Conservation (phyloP, 140 eudicot species). For the Senecio squalidus region DNA sequence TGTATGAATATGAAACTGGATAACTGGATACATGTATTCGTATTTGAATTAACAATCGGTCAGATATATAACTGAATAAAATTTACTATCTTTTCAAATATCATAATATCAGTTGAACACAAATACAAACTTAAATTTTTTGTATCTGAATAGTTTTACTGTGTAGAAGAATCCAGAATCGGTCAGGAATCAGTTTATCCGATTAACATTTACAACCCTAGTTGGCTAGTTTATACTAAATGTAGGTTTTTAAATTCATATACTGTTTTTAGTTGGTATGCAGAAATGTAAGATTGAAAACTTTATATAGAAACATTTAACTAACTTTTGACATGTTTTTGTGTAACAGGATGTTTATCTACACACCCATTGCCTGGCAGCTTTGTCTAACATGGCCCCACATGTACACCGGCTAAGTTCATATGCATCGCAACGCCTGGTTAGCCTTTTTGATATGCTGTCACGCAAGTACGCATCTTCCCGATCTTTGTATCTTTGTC, state of each 20-base stretch:
- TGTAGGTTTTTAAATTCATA: too few species aligned
- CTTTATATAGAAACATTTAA: constrained; percentile 3
- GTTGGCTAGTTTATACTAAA: neutral
- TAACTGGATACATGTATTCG: neutral
- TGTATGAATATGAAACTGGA: neutral
- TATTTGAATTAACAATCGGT: neutral
- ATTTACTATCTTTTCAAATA: neutral
- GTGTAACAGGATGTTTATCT: constrained; percentile 90
- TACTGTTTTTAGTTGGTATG: too few species aligned
- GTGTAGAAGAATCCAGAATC: neutral
- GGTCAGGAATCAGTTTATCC: neutral
- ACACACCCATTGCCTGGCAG: constrained; percentile 95
- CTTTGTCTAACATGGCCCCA: constrained; percentile 97
- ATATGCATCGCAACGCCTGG: constrained; percentile 89
- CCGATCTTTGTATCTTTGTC: constrained; percentile 1
- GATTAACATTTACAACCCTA: neutral
- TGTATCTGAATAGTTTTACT: neutral
- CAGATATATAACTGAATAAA: neutral
- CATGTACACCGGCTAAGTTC: constrained; percentile 85
- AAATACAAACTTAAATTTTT: neutral
- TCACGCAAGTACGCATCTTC: constrained; percentile 74
- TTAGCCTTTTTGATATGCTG: constrained; percentile 90
- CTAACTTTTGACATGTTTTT: constrained; percentile 15
- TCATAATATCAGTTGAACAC: neutral
- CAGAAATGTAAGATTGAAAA: too few species aligned